Evolutionary conservation across 805 yeast genomes (phyloP).

Genomic region (Candida sakaeoensis): DNA sequence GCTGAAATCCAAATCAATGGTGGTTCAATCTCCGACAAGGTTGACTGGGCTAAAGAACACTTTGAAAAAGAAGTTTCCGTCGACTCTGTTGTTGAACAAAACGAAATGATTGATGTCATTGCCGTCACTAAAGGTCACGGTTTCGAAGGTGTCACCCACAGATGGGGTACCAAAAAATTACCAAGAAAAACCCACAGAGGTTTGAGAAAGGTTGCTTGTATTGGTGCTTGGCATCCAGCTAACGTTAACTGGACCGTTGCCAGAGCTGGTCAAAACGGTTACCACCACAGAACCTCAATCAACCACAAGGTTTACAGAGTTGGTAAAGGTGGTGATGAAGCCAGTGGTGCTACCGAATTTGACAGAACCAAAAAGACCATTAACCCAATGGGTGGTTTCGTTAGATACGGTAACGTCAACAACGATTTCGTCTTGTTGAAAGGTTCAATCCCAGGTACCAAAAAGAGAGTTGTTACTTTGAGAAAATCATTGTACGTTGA

Average conservation of each 20-base stretch:
- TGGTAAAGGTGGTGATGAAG: constrained; percentile 94
- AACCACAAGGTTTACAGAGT: constrained; percentile 99
- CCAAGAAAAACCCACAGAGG: constrained; percentile 99
- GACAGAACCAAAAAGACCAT: constrained; percentile 99
- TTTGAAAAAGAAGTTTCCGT: constrained; percentile 98
- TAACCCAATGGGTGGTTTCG: constrained; percentile 99
- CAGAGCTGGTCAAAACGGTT: constrained; percentile 99
- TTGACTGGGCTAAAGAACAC: constrained; percentile 97
- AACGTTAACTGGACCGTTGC: constrained; percentile 99
- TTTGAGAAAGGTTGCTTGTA: constrained; percentile 99
- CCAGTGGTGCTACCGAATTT: constrained; percentile 92
- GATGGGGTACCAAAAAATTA: constrained; percentile 99
- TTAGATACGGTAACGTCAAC: constrained; percentile 96
- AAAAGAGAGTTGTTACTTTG: constrained; percentile 98
- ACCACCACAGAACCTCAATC: constrained; percentile 99
- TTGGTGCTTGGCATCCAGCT: constrained; percentile 99
- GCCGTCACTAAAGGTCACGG: constrained; percentile 99
- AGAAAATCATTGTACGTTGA: constrained; percentile 98
- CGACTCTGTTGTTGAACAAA: constrained; percentile 95
- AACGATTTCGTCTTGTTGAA: constrained; percentile 96
- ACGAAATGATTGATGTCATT: constrained; percentile 96
- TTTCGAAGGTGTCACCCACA: constrained; percentile 99
- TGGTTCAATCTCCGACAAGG: constrained; percentile 97
- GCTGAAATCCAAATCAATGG: constrained; percentile 99
- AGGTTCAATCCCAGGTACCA: constrained; percentile 99